Conservation (phyloP, 257 asterid species). For the Capsicum baccatum region DNA sequence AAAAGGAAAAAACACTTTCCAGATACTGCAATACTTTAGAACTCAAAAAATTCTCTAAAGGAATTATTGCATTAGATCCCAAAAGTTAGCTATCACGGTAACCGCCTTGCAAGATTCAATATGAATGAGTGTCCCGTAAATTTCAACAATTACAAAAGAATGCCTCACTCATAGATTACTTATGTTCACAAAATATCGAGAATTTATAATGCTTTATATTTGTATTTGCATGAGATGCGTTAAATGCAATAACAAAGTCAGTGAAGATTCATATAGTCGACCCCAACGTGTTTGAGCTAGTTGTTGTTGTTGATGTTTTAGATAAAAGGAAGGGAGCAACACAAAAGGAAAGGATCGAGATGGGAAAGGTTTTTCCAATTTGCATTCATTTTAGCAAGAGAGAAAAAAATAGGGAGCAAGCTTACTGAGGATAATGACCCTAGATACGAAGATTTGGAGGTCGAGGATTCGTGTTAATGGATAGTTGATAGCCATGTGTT, state of each 20-base stretch:
- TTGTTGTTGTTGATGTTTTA: background rate
- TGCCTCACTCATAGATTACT: background rate
- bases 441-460: background rate
- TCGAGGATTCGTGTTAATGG: background rate
- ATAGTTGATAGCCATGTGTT: background rate
- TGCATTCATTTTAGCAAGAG: background rate
- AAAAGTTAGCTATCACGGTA: background rate
- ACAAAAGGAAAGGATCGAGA: background rate
- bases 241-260: background rate
- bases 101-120: background rate
- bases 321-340: background rate
- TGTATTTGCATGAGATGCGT: background rate
- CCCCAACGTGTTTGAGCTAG: background rate
- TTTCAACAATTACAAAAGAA: background rate
- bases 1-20: background rate
- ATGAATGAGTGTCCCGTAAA: background rate
- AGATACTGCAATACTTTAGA: background rate
- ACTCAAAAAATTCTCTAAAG: background rate
- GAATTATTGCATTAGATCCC: background rate
- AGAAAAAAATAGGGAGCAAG: background rate
- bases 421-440: too few relatives aligned
- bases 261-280: background rate
- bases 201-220: background rate
- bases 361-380: constrained; percentile 1
- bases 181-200: background rate